A percentile compares a stretch with the other conserved stretches of the same genome.
Evolutionary conservation across 306 rosid genomes (phyloP).

Genomic region (Notholithocarpus densiflorus): DNA sequence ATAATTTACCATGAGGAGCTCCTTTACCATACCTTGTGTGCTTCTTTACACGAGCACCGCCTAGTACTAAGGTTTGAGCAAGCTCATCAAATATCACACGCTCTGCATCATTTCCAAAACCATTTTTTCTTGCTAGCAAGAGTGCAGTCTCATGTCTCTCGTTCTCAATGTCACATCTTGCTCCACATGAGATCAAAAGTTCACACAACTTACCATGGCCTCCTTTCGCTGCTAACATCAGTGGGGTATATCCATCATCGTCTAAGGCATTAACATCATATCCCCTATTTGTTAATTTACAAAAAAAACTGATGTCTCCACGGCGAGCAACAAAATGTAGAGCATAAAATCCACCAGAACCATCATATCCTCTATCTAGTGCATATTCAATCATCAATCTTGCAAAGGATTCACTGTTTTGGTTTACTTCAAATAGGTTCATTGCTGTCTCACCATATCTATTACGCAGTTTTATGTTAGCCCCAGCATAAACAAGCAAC

Average conservation of each 20-base stretch:
- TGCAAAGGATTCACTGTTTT: conserved; percentile 31
- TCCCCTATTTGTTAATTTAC: conserved; percentile 26
- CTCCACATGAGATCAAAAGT: conserved; percentile 50
- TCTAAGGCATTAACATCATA: conserved; percentile 42
- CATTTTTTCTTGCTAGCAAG: conserved; percentile 39
- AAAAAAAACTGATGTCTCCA: conserved; percentile 32
- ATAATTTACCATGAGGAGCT: conserved; percentile 39
- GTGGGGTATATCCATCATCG: conserved; percentile 44
- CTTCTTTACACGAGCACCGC: conserved; percentile 46
- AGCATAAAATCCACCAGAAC: conserved; percentile 21
- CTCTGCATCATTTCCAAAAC: conserved; percentile 42
- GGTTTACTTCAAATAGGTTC: conserved; percentile 31
- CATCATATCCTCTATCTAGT: conserved; percentile 12
- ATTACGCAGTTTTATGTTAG: conserved; percentile 43
- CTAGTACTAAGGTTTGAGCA: conserved; percentile 37
- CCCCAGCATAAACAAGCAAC: conserved; percentile 51
- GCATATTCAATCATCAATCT: conserved; percentile 41
- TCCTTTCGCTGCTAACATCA: conserved; percentile 66
- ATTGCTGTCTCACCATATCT: conserved; percentile 42
- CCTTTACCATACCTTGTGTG: conserved; percentile 69
- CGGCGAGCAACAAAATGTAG: conserved; percentile 43
- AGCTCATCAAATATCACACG: conserved; percentile 43
- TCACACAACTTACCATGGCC: conserved; percentile 35
- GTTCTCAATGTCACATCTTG: conserved; percentile 41
- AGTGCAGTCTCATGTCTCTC: conserved; percentile 47